Percentiles rank a stretch among this genome's conserved stretches.
Conservation (phyloP, 108 stramenopile genomes). For the Ochromonas danica region DNA sequence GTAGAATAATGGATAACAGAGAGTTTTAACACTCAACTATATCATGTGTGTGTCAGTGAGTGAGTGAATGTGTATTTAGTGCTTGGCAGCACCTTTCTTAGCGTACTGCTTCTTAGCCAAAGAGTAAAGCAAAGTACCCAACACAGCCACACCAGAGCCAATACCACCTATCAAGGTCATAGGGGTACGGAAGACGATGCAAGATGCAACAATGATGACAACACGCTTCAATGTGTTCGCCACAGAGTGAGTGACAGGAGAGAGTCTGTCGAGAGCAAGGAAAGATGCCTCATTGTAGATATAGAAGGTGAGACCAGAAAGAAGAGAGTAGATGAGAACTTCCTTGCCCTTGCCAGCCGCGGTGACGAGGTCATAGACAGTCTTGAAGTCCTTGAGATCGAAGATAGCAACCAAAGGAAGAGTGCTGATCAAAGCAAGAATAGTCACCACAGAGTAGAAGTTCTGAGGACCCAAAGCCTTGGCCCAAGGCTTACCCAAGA, state of each 20-base stretch:
- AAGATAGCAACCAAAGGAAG: constrained; percentile 69
- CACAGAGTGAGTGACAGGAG: constrained; percentile 53
- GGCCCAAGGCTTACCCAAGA: constrained; percentile 52
- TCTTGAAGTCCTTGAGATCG: constrained; percentile 70
- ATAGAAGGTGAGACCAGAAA: constrained; percentile 29
- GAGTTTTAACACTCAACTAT: too few species aligned
- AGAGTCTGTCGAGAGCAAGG: neutral
- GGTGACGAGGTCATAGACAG: constrained; percentile 69
- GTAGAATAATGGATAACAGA: too few species aligned
- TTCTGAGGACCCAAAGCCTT: constrained; percentile 63
- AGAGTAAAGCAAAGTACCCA: constrained; percentile 86
- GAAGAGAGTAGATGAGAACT: neutral
- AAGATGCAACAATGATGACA: constrained; percentile 50
- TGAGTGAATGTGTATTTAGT: neutral
- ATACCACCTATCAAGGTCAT: constrained; percentile 48
- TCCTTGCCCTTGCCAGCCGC: constrained; percentile 59
- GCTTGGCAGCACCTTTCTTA: neutral
- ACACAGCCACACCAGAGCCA: constrained; percentile 51
- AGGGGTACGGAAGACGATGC: constrained; percentile 48
- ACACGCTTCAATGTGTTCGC: constrained; percentile 56
- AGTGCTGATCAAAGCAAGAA: constrained; percentile 70
- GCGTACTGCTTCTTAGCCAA: constrained; percentile 61
- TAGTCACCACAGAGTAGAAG: constrained; percentile 83
- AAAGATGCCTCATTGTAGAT: constrained; percentile 28
- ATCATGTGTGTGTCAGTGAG: too few species aligned